Evolutionary conservation across 1,284 basidiomycete species (phyloP).

Genomic region (Psilocybe mexicana): DNA sequence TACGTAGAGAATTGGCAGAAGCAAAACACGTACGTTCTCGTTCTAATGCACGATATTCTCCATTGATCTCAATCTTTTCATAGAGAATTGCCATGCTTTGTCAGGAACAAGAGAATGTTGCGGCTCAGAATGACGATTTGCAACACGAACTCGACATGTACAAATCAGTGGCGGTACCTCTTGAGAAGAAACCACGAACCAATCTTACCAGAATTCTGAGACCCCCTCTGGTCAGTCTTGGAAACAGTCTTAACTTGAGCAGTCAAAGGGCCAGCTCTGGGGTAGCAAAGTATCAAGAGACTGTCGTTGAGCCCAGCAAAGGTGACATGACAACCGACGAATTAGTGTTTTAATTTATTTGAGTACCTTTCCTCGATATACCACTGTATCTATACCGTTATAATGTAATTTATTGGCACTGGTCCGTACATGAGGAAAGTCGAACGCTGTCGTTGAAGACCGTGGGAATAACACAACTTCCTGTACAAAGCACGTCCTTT

Average conservation of each 20-base stretch:
- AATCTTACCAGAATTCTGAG: constrained; percentile 62
- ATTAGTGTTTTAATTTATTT: constrained; percentile 34
- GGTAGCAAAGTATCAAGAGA: constrained; percentile 16
- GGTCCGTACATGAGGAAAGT: too few species aligned
- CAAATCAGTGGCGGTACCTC: constrained; percentile 62
- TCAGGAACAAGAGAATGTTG: constrained; percentile 54
- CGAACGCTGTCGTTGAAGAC: too few species aligned
- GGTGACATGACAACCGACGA: constrained; percentile 64
- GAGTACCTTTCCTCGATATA: background rate
- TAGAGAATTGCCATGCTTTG: constrained; percentile 59
- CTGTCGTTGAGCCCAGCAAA: constrained; percentile 27
- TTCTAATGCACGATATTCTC: background rate
- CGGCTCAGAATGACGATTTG: constrained; percentile 52
- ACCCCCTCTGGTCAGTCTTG: constrained; percentile 50
- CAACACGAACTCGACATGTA: constrained; percentile 67
- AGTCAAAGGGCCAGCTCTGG: constrained; percentile 3
- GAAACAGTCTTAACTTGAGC: constrained; percentile 37
- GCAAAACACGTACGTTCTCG: constrained; percentile 59
- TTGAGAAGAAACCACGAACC: constrained; percentile 61
- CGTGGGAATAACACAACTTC: too few species aligned
- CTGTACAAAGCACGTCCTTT: background rate
- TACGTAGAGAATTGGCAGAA: constrained; percentile 68
- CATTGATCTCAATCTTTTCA: background rate
- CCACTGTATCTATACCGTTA: background rate
- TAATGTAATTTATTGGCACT: too few species aligned